Evolutionary conservation across 2,329 filamentous ascomycete genomes (phyloP).

Genomic region (Pseudogymnoascus sp.): DNA sequence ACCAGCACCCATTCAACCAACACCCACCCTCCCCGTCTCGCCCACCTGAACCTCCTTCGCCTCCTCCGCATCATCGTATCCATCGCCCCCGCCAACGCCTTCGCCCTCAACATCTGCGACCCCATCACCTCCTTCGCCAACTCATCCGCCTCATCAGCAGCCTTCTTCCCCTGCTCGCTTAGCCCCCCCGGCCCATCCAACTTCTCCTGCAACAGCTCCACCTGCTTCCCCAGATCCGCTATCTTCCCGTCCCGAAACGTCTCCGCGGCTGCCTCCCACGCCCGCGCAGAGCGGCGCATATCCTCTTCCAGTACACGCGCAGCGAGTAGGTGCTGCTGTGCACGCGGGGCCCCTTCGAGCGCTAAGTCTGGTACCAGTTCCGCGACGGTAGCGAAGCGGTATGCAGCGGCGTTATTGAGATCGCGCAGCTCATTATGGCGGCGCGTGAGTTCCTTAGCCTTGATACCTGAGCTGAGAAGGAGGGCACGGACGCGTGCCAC

Average conservation of each 20-base stretch:
- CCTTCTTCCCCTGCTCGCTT: slow-evolving; percentile 44
- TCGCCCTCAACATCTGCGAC: slow-evolving; percentile 70
- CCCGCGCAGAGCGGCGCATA: slow-evolving; percentile 39
- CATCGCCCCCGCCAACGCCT: slow-evolving; percentile 71
- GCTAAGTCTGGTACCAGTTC: slow-evolving; percentile 15
- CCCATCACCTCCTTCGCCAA: slow-evolving; percentile 69
- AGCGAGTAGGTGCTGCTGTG: slow-evolving; percentile 38
- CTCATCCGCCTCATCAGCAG: slow-evolving; percentile 72
- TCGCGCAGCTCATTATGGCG: slow-evolving; percentile 40
- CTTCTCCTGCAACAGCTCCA: slow-evolving; percentile 29
- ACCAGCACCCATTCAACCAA: slow-evolving; percentile 81
- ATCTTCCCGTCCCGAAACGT: slow-evolving; percentile 50
- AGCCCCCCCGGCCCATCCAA: slow-evolving; percentile 34
- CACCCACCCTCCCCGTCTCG: slow-evolving; percentile 70
- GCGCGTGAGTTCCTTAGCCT: slow-evolving; percentile 71
- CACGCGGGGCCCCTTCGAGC: slow-evolving; percentile 19
- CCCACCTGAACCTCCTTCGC: slow-evolving; percentile 60
- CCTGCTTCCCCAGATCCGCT: slow-evolving; percentile 40
- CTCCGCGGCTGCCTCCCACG: slow-evolving; percentile 52
- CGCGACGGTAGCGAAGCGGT: slow-evolving; percentile 22
- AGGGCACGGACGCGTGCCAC: slow-evolving; percentile 70
- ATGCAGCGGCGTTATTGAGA: slow-evolving; percentile 16
- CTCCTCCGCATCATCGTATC: slow-evolving; percentile 67
- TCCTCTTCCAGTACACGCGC: slow-evolving; percentile 41
- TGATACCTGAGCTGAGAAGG: slow-evolving; percentile 78